Evolutionary conservation across 768 basidiomycete genomes (phyloP).

Genomic region (Leccinellum rugosiceps): DNA sequence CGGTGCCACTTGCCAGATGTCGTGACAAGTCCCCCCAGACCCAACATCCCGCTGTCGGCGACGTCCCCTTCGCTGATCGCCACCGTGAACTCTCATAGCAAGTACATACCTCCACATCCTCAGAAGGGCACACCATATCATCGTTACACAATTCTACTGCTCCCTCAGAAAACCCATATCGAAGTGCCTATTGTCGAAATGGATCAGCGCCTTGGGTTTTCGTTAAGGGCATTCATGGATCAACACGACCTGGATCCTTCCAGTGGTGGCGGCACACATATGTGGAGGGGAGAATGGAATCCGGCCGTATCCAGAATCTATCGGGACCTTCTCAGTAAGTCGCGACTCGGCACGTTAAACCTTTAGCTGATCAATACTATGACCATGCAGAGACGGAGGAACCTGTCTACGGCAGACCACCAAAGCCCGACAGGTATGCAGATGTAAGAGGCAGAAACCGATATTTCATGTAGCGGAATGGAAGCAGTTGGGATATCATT

Average conservation of each 20-base stretch:
- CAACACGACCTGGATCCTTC: constrained; percentile 51
- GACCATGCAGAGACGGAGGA: constrained; percentile 20
- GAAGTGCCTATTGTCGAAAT: constrained; percentile 46
- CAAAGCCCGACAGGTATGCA: constrained; percentile 31
- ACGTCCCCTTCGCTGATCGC: constrained; percentile 40
- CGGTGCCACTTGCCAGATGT: neutral
- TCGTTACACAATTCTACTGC: constrained; percentile 76
- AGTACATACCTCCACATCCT: constrained; percentile 90
- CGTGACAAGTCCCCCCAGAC: constrained; percentile 40
- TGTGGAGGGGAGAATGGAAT: constrained; percentile 83
- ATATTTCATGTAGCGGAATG: constrained; percentile 20
- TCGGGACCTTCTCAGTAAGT: constrained; percentile 63
- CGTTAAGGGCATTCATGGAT: constrained; percentile 60
- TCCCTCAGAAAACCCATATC: constrained; percentile 58
- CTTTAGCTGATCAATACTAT: neutral
- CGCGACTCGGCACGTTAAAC: neutral
- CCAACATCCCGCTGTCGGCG: constrained; percentile 77
- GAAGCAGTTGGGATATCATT: neutral
- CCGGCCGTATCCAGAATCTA: constrained; percentile 64
- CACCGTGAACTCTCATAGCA: constrained; percentile 54
- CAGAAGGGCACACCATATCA: constrained; percentile 87
- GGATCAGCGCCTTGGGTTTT: constrained; percentile 55
- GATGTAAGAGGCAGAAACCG: constrained; percentile 29
- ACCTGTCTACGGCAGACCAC: constrained; percentile 24
- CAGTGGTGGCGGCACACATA: constrained; percentile 69